Percentiles rank a stretch among this genome's conserved stretches.
Evolutionary conservation across 2,329 filamentous ascomycete species (phyloP).

Genomic region (Fusarium sp.): DNA sequence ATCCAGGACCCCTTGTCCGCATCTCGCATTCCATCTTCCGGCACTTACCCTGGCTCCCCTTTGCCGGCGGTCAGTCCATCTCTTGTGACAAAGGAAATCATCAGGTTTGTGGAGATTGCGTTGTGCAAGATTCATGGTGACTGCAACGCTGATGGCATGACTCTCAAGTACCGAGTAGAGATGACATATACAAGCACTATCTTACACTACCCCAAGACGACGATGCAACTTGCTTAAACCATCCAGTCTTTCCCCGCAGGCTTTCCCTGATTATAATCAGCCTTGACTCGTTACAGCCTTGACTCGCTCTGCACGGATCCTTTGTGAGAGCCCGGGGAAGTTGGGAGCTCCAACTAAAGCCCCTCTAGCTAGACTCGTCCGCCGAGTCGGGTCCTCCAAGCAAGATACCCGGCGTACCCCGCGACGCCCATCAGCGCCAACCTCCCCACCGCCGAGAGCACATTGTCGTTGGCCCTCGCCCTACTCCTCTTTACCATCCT

Average conservation of each 20-base stretch:
- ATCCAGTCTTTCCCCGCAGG: constrained; percentile 1
- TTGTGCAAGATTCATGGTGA: background rate
- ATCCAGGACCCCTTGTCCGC: background rate
- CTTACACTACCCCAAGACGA: background rate
- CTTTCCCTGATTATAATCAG: background rate
- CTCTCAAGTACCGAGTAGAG: background rate
- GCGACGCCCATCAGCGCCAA: constrained; percentile 37
- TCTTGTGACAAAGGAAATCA: background rate
- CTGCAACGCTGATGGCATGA: background rate
- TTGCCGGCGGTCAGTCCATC: constrained; percentile 3
- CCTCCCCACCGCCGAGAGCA: constrained; percentile 39
- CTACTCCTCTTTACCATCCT: constrained; percentile 19
- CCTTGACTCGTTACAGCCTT: background rate
- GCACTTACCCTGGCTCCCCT: background rate
- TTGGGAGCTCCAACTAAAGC: background rate
- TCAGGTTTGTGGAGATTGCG: background rate
- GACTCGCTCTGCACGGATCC: constrained; percentile 7
- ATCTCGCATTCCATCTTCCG: background rate
- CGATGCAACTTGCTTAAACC: background rate
- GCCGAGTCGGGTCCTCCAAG: constrained; percentile 44
- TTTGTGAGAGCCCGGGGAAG: background rate
- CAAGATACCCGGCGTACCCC: constrained; percentile 45
- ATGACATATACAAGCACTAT: background rate
- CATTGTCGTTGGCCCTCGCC: constrained; percentile 40
- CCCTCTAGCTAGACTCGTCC: constrained; percentile 30